A percentile compares a stretch with the other conserved stretches of the same genome.
Evolutionary conservation across 768 basidiomycete genomes (phyloP).

Genomic region (Suillus tomentosus): DNA sequence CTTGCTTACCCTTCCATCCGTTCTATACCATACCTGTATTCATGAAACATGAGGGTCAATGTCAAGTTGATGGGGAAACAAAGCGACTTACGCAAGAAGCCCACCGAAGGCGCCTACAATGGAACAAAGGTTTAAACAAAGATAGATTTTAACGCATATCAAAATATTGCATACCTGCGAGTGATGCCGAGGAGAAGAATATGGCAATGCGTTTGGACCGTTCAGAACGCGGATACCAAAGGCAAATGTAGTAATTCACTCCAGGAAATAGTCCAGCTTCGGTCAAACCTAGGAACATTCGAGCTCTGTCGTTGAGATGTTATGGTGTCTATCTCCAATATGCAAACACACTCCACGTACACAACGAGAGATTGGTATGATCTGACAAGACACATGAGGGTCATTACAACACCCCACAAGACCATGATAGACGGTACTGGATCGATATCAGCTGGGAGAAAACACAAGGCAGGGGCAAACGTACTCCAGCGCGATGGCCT

Average conservation of each 20-base stretch:
- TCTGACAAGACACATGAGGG: conserved; percentile 40
- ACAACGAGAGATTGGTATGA: conserved; percentile 31
- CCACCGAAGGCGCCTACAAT: conserved; percentile 46
- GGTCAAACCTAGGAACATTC: conserved; percentile 47
- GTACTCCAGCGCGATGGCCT: conserved; percentile 39
- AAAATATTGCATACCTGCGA: conserved; percentile 39
- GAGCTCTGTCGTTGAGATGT: conserved; percentile 27
- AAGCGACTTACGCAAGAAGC: conserved; percentile 41
- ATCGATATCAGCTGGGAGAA: conserved; percentile 15
- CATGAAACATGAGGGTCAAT: neutral
- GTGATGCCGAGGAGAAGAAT: conserved; percentile 63
- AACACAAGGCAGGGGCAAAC: conserved; percentile 6
- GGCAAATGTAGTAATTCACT: conserved; percentile 47
- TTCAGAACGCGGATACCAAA: conserved; percentile 64
- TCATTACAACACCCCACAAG: conserved; percentile 41
- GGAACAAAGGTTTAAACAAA: neutral
- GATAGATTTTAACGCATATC: neutral
- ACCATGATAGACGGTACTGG: conserved; percentile 44
- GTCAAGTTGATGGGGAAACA: neutral
- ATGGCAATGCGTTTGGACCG: conserved; percentile 59
- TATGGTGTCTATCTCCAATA: no score
- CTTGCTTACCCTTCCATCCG: conserved; percentile 35
- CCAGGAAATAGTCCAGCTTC: conserved; percentile 49
- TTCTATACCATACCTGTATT: conserved; percentile 37
- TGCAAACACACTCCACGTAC: conserved; percentile 26